phyloP scores from a whole-genome alignment of 2,329 filamentous ascomycete genomes.

The Colletotrichum liriopes region DNA sequence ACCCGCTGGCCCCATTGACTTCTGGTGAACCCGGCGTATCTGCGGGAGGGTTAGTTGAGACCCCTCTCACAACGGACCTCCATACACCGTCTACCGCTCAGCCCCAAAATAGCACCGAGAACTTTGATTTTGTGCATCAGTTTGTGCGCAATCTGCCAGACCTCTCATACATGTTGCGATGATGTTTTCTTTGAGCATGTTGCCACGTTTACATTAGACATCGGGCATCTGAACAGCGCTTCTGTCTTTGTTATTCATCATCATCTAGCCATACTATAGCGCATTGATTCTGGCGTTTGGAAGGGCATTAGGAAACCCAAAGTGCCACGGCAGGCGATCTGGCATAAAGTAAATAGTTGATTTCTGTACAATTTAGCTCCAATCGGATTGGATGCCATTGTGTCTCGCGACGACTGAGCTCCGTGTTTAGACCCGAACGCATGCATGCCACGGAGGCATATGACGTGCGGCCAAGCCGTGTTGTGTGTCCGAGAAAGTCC shows the following conservation, averaged over 20 bases:
- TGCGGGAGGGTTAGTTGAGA: constrained; percentile 15
- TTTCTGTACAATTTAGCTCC: not conserved
- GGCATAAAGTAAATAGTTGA: not conserved
- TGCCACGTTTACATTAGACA: not conserved
- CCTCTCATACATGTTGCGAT: constrained; percentile 64
- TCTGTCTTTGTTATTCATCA: constrained; percentile 17
- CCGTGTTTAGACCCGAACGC: not conserved
- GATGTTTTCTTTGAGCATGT: not conserved
- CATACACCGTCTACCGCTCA: constrained; percentile 17
- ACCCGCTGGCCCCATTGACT: constrained; percentile 26
- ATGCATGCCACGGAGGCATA: constrained; percentile 1
- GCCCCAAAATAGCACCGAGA: constrained; percentile 42
- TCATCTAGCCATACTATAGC: constrained; percentile 19
- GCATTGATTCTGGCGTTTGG: constrained; percentile 33
- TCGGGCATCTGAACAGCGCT: not conserved
- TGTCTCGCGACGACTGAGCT: not conserved
- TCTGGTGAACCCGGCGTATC: constrained; percentile 28
- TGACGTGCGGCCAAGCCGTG: constrained; percentile 28
- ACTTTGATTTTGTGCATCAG: constrained; percentile 52
- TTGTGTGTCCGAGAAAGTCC: constrained; percentile 6
- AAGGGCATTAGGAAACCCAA: constrained; percentile 8
- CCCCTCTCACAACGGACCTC: constrained; percentile 24
- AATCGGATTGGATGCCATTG: not conserved
- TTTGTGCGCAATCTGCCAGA: constrained; percentile 60
- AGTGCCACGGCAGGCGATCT: not conserved